phyloP scores from a whole-genome alignment of 345 rosid genomes.

The Aquilaria yunnanensis region DNA sequence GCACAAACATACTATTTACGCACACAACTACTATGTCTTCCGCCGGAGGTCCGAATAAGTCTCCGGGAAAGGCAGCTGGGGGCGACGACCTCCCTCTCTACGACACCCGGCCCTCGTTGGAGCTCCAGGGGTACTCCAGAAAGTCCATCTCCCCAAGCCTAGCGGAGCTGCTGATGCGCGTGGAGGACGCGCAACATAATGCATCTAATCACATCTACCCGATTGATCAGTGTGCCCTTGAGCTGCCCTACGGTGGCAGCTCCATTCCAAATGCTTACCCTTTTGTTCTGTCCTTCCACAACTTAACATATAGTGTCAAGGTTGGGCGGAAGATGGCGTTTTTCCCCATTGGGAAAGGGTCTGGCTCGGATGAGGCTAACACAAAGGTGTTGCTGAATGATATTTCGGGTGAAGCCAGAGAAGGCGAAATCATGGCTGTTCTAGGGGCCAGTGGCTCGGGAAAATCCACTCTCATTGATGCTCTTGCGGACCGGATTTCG shows the following conservation, averaged over 20 bases:
- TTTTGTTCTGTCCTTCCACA: conserved; percentile 65
- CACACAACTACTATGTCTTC: conserved; percentile 22
- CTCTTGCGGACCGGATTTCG: conserved; percentile 72
- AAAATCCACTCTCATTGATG: conserved; percentile 86
- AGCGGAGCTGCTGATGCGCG: conserved; percentile 54
- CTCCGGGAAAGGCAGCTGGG: conserved; percentile 18
- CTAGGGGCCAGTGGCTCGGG: conserved; percentile 96
- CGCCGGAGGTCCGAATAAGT: conserved; percentile 20
- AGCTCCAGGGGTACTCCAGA: conserved; percentile 33
- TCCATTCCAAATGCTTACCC: conserved; percentile 44
- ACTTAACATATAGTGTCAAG: conserved; percentile 69
- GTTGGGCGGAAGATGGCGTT: conserved; percentile 25
- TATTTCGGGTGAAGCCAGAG: conserved; percentile 57
- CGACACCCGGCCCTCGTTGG: conserved; percentile 23
- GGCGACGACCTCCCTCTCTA: conserved; percentile 33
- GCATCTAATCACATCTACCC: conserved; percentile 14
- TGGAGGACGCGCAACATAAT: conserved; percentile 46
- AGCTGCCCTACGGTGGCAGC: conserved; percentile 31
- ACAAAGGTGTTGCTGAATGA: conserved; percentile 45
- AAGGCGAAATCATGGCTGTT: conserved; percentile 90
- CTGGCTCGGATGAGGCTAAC: conserved; percentile 1
- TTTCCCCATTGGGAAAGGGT: conserved; percentile 23
- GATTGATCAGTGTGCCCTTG: conserved; percentile 23
- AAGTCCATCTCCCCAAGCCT: conserved; percentile 38
- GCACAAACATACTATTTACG: conserved; percentile 5